These are phyloP conservation scores for Suillus bovinus DNA, from an alignment of 768 basidiomycete species.

Conservation along the genomic window DNA sequence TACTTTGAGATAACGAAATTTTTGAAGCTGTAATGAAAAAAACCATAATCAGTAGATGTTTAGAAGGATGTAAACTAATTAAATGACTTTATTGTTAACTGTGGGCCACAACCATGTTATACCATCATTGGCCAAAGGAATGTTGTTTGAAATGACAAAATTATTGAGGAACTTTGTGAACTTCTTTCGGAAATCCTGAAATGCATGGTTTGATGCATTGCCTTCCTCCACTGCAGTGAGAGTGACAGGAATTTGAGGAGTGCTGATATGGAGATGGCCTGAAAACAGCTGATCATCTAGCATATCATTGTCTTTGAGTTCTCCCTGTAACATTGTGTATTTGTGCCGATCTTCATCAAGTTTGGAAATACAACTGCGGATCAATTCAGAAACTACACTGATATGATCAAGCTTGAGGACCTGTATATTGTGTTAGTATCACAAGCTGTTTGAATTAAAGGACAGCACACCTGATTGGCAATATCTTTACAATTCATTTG, in stretches of 20 bases:
- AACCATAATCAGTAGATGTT: neutral
- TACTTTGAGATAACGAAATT: slow-evolving; percentile 27
- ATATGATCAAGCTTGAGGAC: slow-evolving; percentile 4
- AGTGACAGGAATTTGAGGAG: neutral
- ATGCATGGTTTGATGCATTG: neutral
- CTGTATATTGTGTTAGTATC: neutral
- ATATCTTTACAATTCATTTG: slow-evolving; percentile 36
- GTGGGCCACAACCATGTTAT: neutral
- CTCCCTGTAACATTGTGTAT: neutral
- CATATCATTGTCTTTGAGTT: neutral
- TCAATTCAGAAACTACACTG: neutral
- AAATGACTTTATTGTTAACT: neutral
- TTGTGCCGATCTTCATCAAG: neutral
- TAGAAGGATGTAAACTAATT: neutral
- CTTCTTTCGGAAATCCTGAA: slow-evolving; percentile 6
- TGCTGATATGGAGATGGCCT: neutral
- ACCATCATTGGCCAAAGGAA: slow-evolving; percentile 1
- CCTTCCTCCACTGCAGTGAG: neutral
- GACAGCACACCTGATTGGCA: slow-evolving; percentile 27
- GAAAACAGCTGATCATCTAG: neutral
- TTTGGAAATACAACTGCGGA: neutral
- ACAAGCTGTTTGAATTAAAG: neutral
- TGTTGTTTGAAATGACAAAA: neutral
- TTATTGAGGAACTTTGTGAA: neutral
- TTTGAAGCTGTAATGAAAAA: slow-evolving; percentile 21